Evolutionary conservation across 1,284 basidiomycete genomes (phyloP), one percentile per base, ranked within the genome.

Genomic region (Mycena citricolor): DNA sequence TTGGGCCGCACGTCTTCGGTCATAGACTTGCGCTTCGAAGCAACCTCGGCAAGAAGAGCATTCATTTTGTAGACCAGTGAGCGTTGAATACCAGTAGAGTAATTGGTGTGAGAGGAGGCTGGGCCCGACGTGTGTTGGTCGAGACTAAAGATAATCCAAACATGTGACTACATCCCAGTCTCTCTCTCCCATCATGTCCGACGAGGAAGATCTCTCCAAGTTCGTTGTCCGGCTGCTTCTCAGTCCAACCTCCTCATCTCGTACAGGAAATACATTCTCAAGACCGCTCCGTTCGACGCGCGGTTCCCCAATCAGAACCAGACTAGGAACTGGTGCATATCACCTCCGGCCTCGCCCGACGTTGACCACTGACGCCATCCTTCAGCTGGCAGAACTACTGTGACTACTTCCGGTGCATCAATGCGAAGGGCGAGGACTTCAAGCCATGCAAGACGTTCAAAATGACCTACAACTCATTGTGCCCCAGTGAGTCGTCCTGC

Each of bases 391-490:
- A 97, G 74, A 94, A 94, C 73, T 97, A 93, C 69, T 86, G 89
- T 50, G 93, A 99, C 72, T 97, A 95, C 79, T 91, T 92, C 85
- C 97, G 95, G 71, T 99, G 97, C 68, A 75, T 98, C 60, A 76
- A 90, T 62, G 94, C 93, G 59, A 98, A 97, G 76, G 97, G 97
- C 56, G 95, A 99, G 61, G 97, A 99, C 51, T 98, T 86, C 66
- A 83, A 86, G 17, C 94, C 97, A 8, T 99, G 97, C 88, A 94
- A 95, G 76, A 94, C 97, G 74, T 99, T 99, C 85, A 92, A 89
- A 77, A 83, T 86, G 65, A 90, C 92, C 26, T 99, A 93, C 79
- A 81, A 92, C 76, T 94, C 94, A 41, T 83, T 99, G 54, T 99
- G 97, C 76, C 97, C 97, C 54, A 98, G 94, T 97, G 61, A 67